Percentiles rank a stretch among this genome's conserved stretches.
These are phyloP conservation scores for Hymenochaete sp. DNA, from an alignment of 1,284 basidiomycete genomes.

Conservation along the genomic window DNA sequence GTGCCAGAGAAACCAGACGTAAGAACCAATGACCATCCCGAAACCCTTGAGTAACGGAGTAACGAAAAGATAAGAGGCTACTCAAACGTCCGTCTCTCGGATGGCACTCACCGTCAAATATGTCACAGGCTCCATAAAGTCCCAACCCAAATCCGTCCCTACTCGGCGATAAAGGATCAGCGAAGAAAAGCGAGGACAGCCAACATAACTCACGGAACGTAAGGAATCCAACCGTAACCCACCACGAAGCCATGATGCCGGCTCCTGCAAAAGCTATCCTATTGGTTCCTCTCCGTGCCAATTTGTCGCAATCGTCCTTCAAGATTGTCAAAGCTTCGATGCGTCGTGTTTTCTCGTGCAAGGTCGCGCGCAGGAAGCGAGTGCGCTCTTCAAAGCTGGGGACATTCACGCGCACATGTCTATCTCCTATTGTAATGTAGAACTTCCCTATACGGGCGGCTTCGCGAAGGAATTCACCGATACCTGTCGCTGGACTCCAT, in stretches of 20 bases:
- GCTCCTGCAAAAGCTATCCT: constrained; percentile 52
- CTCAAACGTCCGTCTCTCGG: too few relatives aligned
- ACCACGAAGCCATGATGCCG: constrained; percentile 51
- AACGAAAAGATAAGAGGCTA: too few relatives aligned
- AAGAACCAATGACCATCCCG: constrained; percentile 50
- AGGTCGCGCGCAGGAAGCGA: constrained; percentile 44
- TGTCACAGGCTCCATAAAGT: constrained; percentile 63
- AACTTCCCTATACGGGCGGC: constrained; percentile 50
- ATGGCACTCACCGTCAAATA: too few relatives aligned
- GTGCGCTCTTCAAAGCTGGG: constrained; percentile 59
- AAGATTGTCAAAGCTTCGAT: constrained; percentile 43
- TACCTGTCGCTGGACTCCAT: constrained; percentile 61
- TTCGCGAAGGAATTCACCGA: constrained; percentile 60
- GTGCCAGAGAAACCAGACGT: constrained; percentile 57
- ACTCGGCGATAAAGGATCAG: constrained; percentile 22
- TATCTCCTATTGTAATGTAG: constrained; percentile 39
- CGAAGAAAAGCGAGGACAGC: neutral
- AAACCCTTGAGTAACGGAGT: too few relatives aligned
- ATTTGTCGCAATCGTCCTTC: constrained; percentile 45
- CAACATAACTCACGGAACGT: constrained; percentile 54
- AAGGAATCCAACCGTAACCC: constrained; percentile 51
- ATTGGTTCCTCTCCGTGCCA: constrained; percentile 48
- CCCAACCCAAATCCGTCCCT: constrained; percentile 35
- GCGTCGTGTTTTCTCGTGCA: constrained; percentile 35
- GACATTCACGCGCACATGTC: constrained; percentile 42